These are phyloP conservation scores for Lupinus albus DNA, from an alignment of 306 rosid species.

Conservation along the genomic window DNA sequence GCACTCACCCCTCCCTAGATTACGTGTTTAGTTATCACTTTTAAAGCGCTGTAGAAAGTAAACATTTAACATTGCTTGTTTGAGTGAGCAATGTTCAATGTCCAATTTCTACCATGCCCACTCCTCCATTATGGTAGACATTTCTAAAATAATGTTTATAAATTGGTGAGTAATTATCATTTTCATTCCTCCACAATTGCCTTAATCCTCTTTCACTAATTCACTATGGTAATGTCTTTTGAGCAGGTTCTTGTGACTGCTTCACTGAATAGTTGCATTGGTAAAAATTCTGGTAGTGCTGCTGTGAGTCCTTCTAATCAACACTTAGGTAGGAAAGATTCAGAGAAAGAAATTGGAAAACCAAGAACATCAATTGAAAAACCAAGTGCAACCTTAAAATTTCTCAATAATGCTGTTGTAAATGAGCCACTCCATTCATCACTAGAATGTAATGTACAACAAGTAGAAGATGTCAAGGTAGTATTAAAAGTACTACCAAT, in stretches of 20 bases:
- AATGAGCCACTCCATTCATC: conserved; percentile 49
- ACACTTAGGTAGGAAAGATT: conserved; percentile 39
- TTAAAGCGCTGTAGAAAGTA: no score
- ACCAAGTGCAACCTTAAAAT: conserved; percentile 57
- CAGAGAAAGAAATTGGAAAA: conserved; percentile 31
- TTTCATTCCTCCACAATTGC: no score
- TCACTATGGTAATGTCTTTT: no score
- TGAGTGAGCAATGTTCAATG: no score
- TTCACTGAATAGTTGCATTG: conserved; percentile 47
- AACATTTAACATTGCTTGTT: no score
- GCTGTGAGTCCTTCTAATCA: conserved; percentile 60
- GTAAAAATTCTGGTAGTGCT: conserved; percentile 59
- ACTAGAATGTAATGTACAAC: conserved; percentile 62
- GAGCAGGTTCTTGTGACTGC: conserved; percentile 80
- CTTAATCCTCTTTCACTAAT: no score
- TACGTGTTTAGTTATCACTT: no score
- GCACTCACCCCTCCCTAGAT: not conserved
- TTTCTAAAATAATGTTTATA: no score
- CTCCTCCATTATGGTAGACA: no score
- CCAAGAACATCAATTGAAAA: no score
- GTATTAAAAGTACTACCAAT: conserved; percentile 81
- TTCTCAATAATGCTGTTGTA: conserved; percentile 60
- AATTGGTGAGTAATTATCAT: no score
- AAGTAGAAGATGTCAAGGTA: conserved; percentile 90
- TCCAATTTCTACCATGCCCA: no score